Percentiles rank a stretch among this genome's conserved stretches.
Conservation (phyloP, 176 grass and related monocot species). For the Chrysopogon serrulatus region DNA sequence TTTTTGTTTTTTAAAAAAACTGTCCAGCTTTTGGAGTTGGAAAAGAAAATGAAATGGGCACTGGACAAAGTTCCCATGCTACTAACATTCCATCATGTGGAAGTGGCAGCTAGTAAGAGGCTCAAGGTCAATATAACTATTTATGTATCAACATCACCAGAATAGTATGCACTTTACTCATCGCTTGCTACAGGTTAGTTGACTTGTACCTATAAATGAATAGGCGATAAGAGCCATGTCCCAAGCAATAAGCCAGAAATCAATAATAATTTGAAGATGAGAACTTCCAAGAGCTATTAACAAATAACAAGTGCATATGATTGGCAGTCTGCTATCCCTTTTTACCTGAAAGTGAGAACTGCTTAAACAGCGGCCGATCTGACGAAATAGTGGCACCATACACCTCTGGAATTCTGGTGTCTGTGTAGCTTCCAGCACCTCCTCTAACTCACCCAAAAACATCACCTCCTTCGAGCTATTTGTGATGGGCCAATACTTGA, state of each 20-base stretch:
- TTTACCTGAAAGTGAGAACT: conserved; percentile 81
- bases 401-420: conserved; percentile 69
- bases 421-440: conserved; percentile 64
- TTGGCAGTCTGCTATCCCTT: neutral
- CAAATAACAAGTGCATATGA: neutral
- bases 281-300: neutral
- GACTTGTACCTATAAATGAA: conserved; percentile 6
- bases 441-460: conserved; percentile 80
- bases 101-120: neutral
- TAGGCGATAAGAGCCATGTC: neutral
- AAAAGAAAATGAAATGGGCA: neutral
- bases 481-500: conserved; percentile 78
- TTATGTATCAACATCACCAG: conserved; percentile 18
- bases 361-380: conserved; percentile 60
- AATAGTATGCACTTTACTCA: neutral
- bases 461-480: conserved; percentile 82
- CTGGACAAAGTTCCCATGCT: neutral
- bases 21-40: neutral
- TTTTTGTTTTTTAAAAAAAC: no score
- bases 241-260: neutral
- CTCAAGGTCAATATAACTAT: conserved; percentile 11
- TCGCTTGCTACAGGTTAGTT: conserved; percentile 16
- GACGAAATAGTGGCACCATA: conserved; percentile 63
- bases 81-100: neutral
- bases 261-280: neutral